A percentile compares a stretch with the other conserved stretches of the same genome.
Evolutionary conservation across 768 basidiomycete genomes (phyloP).

Genomic region (Macrolepiota albuminosa): DNA sequence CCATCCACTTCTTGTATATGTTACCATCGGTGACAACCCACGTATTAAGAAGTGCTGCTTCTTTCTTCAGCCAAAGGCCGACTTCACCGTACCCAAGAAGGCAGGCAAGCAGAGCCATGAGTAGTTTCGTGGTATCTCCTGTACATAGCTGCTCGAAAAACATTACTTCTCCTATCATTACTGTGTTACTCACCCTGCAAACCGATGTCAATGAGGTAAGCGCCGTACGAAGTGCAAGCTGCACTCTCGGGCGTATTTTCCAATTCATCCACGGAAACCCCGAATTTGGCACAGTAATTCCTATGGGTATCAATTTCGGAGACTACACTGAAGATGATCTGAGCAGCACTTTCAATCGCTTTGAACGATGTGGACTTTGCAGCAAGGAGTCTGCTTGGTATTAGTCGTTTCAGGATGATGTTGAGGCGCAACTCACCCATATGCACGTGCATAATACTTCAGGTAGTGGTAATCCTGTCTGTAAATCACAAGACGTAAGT

Average conservation of each 20-base stretch:
- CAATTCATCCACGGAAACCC: constrained; percentile 57
- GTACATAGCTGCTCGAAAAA: background rate
- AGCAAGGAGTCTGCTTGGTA: constrained; percentile 55
- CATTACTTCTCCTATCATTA: background rate
- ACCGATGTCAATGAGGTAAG: constrained; percentile 78
- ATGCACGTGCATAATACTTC: constrained; percentile 81
- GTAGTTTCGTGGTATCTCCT: constrained; percentile 68
- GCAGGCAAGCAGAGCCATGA: constrained; percentile 84
- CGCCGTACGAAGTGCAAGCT: constrained; percentile 81
- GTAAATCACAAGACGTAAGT: background rate
- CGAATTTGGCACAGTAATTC: constrained; percentile 66
- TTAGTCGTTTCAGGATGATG: background rate
- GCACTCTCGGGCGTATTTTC: constrained; percentile 59
- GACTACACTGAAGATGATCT: constrained; percentile 59
- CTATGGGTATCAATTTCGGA: constrained; percentile 72
- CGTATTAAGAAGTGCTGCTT: constrained; percentile 38
- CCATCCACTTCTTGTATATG: constrained; percentile 71
- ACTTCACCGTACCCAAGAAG: constrained; percentile 91
- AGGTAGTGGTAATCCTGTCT: constrained; percentile 83
- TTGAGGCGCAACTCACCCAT: constrained; percentile 42
- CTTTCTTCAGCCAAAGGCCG: constrained; percentile 73
- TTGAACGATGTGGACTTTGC: constrained; percentile 68
- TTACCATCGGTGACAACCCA: constrained; percentile 66
- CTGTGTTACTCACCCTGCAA: constrained; percentile 45
- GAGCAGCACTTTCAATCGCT: constrained; percentile 57